phyloP scores from a whole-genome alignment of 768 basidiomycete species.

The Mycena sanguinolenta region DNA sequence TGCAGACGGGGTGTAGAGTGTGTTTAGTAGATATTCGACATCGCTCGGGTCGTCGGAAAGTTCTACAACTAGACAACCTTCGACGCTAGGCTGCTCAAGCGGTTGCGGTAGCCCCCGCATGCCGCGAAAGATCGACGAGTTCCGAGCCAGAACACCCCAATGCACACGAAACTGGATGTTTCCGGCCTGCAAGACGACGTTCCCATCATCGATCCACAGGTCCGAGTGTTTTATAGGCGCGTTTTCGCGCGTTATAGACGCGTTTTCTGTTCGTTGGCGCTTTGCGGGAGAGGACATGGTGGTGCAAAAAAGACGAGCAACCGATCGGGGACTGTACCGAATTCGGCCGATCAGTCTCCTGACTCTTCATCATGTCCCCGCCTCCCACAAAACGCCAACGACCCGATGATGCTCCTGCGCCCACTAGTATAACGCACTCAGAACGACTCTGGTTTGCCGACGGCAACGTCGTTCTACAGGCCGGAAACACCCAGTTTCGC shows the following conservation, averaged over 20 bases:
- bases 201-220: slow-evolving; percentile 14
- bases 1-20: neutral
- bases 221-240: neutral
- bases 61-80: slow-evolving; percentile 24
- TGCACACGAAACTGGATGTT: slow-evolving; percentile 29
- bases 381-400: neutral
- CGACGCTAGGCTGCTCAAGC: slow-evolving; percentile 8
- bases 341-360: no score
- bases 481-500: neutral
- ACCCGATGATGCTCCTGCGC: neutral
- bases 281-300: neutral
- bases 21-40: slow-evolving; percentile 2
- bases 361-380: neutral
- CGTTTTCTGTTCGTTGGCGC: neutral
- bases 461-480: neutral
- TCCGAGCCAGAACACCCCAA: slow-evolving; percentile 14
- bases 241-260: neutral
- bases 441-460: neutral
- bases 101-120: slow-evolving; percentile 27
- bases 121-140: slow-evolving; percentile 19
- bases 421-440: neutral
- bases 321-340: no score
- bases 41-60: slow-evolving; percentile 11
- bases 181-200: slow-evolving; percentile 14
- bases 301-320: no score